Conservation (phyloP, 2,329 filamentous ascomycete genomes). For the Aureobasidium sp. region DNA sequence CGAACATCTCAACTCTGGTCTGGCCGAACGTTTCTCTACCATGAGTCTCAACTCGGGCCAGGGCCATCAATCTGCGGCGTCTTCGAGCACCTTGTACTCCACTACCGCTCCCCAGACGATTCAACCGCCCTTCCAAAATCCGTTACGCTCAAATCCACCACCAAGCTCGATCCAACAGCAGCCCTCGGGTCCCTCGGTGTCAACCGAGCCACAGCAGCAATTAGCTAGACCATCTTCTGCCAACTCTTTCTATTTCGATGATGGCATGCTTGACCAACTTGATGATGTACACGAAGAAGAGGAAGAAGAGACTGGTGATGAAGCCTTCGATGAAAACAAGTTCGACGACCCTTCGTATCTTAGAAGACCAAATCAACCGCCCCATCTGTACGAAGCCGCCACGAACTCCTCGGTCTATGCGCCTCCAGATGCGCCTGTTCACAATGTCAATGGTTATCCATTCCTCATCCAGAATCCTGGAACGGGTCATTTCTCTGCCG, state of each 20-base stretch:
- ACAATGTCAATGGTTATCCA: slow-evolving; percentile 8
- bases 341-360: slow-evolving; percentile 22
- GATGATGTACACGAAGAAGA: slow-evolving; percentile 4
- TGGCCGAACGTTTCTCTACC: not conserved
- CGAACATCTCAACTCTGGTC: not conserved
- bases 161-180: not conserved
- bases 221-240: slow-evolving; percentile 20
- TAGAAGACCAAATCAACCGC: not conserved
- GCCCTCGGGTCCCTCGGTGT: not conserved
- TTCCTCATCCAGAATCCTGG: slow-evolving; percentile 12
- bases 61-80: not conserved
- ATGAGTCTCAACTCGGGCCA: not conserved
- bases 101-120: not conserved
- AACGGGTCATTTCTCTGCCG: not conserved
- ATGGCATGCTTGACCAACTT: slow-evolving; percentile 21
- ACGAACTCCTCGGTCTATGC: not conserved
- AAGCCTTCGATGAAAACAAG: slow-evolving; percentile 30
- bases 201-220: not conserved
- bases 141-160: not conserved
- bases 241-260: slow-evolving; percentile 28
- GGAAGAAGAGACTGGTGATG: slow-evolving; percentile 3
- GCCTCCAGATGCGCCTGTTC: not conserved
- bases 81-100: slow-evolving; percentile 5
- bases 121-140: not conserved
- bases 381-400: not conserved